Evolutionary conservation across 495 filamentous ascomycete genomes (phyloP).

Genomic region (Podospora comata): DNA sequence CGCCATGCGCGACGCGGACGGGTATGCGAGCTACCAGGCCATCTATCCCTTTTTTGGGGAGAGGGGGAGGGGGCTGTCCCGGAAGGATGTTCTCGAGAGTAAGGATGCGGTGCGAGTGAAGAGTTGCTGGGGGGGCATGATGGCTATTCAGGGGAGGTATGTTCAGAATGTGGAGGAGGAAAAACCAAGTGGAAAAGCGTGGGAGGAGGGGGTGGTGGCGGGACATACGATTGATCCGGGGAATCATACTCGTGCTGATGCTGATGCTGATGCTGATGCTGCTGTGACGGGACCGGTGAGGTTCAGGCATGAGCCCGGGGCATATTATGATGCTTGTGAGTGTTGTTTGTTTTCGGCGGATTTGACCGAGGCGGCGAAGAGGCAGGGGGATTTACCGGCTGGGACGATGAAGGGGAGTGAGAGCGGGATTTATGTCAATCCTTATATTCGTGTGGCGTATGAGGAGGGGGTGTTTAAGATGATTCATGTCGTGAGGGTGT

Average conservation of each 20-base stretch:
- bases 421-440: constrained; percentile 42
- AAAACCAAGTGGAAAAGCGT: constrained; percentile 10
- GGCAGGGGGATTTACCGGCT: constrained; percentile 10
- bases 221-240: constrained; percentile 29
- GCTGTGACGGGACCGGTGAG: constrained; percentile 48
- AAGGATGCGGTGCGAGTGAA: constrained; percentile 69
- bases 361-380: constrained; percentile 42
- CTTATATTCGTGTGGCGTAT: constrained; percentile 69
- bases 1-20: constrained; percentile 71
- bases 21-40: constrained; percentile 65
- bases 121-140: constrained; percentile 81
- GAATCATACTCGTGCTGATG: neutral
- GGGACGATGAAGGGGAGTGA: constrained; percentile 39
- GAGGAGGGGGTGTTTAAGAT: constrained; percentile 50
- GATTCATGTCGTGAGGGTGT: constrained; percentile 52
- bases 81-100: constrained; percentile 57
- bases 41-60: constrained; percentile 72
- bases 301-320: constrained; percentile 62
- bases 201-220: constrained; percentile 11
- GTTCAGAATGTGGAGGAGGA: constrained; percentile 43
- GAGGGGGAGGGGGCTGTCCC: constrained; percentile 54
- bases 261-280: too few relatives aligned
- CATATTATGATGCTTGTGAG: constrained; percentile 74
- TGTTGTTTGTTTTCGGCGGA: constrained; percentile 77
- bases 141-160: constrained; percentile 68